Percentiles rank a stretch among this genome's conserved stretches.
These are phyloP conservation scores for Phialemonium atrogriseum DNA, from an alignment of 2,329 filamentous ascomycete genomes.

Conservation along the genomic window DNA sequence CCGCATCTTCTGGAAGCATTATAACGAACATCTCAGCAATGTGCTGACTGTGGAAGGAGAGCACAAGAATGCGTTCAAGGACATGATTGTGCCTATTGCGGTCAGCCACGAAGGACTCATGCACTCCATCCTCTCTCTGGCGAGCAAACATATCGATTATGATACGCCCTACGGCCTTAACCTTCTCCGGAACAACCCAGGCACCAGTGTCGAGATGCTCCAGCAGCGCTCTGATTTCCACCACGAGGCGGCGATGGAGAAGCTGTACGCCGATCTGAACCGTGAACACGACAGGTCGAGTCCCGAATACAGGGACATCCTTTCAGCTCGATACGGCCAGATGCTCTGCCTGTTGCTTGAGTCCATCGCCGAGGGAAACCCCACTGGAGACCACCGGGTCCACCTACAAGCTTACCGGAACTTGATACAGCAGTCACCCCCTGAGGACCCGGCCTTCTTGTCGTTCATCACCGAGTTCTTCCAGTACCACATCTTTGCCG, in stretches of 20 bases:
- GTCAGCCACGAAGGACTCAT: constrained; percentile 73
- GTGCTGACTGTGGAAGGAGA: constrained; percentile 78
- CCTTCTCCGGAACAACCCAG: constrained; percentile 40
- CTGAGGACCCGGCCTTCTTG: constrained; percentile 57
- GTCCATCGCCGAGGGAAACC: constrained; percentile 46
- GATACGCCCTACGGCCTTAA: constrained; percentile 47
- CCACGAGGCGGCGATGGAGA: constrained; percentile 44
- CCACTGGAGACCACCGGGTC: constrained; percentile 63
- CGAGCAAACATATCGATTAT: constrained; percentile 66
- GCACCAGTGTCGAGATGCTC: constrained; percentile 36
- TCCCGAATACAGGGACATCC: constrained; percentile 34
- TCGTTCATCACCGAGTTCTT: constrained; percentile 68
- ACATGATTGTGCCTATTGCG: constrained; percentile 75
- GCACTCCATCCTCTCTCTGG: constrained; percentile 81
- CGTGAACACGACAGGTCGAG: constrained; percentile 30
- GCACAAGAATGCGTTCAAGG: constrained; percentile 76
- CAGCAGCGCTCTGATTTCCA: constrained; percentile 46
- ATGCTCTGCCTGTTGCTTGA: constrained; percentile 55
- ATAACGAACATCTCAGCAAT: constrained; percentile 68
- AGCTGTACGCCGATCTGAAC: constrained; percentile 38
- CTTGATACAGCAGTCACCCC: constrained; percentile 55
- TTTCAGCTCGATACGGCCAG: constrained; percentile 51
- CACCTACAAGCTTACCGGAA: constrained; percentile 70
- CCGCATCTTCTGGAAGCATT: constrained; percentile 74
- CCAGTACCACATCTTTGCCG: constrained; percentile 69